These are phyloP conservation scores for Metschnikowia hibisci DNA, from an alignment of 805 yeast genomes.

Conservation along the genomic window DNA sequence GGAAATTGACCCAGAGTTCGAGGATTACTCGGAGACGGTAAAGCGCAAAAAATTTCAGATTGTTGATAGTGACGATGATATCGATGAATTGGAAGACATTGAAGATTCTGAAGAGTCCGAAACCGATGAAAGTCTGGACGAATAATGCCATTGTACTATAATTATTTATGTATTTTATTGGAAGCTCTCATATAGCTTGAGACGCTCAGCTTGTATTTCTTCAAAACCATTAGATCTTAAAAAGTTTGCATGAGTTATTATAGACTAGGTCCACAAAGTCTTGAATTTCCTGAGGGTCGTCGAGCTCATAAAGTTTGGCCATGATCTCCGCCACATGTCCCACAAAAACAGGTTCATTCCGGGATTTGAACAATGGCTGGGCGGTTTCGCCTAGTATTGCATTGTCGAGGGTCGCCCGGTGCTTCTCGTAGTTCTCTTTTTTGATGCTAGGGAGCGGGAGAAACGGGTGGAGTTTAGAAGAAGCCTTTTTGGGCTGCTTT, in stretches of 20 bases:
- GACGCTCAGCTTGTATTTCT: too few species aligned
- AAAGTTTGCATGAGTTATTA: constrained; percentile 33
- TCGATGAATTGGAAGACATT: constrained; percentile 14
- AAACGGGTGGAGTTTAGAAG: constrained; percentile 41
- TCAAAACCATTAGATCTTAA: constrained; percentile 15
- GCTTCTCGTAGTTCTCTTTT: constrained; percentile 53
- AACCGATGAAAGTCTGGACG: constrained; percentile 1
- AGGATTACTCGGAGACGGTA: constrained; percentile 1
- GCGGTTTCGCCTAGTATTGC: constrained; percentile 25
- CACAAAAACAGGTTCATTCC: constrained; percentile 91
- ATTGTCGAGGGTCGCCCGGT: constrained; percentile 21
- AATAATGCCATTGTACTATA: neutral
- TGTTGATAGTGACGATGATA: constrained; percentile 17
- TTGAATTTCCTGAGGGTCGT: constrained; percentile 26
- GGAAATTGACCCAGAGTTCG: constrained; percentile 9
- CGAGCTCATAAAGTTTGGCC: constrained; percentile 29
- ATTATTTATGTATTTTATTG: too few species aligned
- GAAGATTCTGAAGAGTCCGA: constrained; percentile 7
- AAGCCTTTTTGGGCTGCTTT: constrained; percentile 6
- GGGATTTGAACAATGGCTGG: constrained; percentile 61
- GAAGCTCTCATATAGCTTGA: too few species aligned
- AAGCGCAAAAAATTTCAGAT: neutral
- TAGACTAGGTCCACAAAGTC: constrained; percentile 34
- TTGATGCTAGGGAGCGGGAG: constrained; percentile 64
- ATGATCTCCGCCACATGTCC: constrained; percentile 67